Percentiles rank a stretch among this genome's conserved stretches.
Evolutionary conservation across 306 rosid species (phyloP).

Genomic region (Mucuna pruriens): DNA sequence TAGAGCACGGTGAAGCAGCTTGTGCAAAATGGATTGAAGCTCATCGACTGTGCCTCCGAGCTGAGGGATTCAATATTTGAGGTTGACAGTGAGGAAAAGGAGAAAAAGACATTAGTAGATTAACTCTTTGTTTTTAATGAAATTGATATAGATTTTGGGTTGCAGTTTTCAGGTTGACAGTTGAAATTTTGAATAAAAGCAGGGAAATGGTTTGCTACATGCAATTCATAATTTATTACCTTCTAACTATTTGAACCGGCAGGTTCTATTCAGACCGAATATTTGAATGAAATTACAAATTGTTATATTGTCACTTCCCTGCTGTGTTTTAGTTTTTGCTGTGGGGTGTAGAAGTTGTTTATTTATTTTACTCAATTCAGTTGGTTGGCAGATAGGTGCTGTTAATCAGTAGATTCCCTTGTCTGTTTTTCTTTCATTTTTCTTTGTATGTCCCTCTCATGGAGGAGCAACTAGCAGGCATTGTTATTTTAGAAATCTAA

Average conservation of each 20-base stretch:
- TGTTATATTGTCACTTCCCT: not conserved
- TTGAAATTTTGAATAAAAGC: conserved; percentile 40
- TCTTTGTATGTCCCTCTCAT: not conserved
- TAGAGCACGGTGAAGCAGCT: conserved; percentile 84
- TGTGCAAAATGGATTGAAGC: conserved; percentile 94
- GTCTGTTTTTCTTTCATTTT: not conserved
- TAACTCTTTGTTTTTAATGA: not conserved
- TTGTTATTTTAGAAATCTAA: not conserved
- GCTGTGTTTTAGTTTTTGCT: not conserved
- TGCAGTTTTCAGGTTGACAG: conserved; percentile 8
- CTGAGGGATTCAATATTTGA: conserved; percentile 87
- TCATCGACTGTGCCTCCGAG: conserved; percentile 78
- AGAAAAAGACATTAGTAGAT: not conserved
- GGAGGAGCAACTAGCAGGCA: not conserved
- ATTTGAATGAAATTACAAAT: not conserved
- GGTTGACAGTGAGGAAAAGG: conserved; percentile 7
- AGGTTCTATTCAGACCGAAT: conserved; percentile 24
- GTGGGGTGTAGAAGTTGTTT: not conserved
- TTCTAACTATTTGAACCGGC: conserved; percentile 27
- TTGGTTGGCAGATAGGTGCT: conserved; percentile 8
- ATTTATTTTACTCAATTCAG: not conserved
- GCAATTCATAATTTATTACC: conserved; percentile 23
- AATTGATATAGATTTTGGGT: conserved; percentile 28
- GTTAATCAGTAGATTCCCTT: not conserved
- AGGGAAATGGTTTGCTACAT: conserved; percentile 38